Evolutionary conservation across 768 basidiomycete species (phyloP), one percentile per base, ranked within the genome.

Genomic region (Macrolepiota dolichaula): DNA sequence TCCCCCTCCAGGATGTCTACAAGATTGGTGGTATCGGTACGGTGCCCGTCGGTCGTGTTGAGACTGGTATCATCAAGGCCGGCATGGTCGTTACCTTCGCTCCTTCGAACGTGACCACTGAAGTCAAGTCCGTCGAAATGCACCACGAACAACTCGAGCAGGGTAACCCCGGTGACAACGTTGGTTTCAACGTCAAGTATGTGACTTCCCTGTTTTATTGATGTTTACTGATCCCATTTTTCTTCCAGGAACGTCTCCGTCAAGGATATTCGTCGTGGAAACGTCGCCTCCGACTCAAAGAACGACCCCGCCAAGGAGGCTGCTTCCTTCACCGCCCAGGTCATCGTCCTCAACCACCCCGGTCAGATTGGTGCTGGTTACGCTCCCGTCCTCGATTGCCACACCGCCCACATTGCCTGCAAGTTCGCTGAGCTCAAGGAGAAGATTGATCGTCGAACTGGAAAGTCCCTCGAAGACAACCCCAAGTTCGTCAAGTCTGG

Each of bases 41-140:
- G 71, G 97, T 99, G 73, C 97, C 97, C 76, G 97, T 99, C 81
- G 97, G 97, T 77, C 97, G 97, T 92, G 97, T 99, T 70, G 97
- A 99, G 85, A 99, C 97, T 73, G 97, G 97, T 89, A 74, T 94
- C 79, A 98, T 99, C 87, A 97, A 97, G 85, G 93, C 96, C 71
- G 96, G 96, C 77, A 99, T 98, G 96, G 83, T 99, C 70, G 97
- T 97, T 77, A 87, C 81, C 74, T 99, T 98, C 75, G 96, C 96
- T 67, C 96, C 96, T 64, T 77, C 94, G 65, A 95, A 94, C 81
- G 96, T 99, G 72, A 98, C 95, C 79, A 99, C 97, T 81, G 97
- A 99, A 94, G 97, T 99, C 85, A 98, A 98, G 89, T 98, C 97
- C 70, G 95, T 97, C 77, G 96, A 98, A 82, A 98, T 98, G 96